Evolutionary conservation across 23 red algal species (phyloP).

Genomic region (Agarophyton chilense): DNA sequence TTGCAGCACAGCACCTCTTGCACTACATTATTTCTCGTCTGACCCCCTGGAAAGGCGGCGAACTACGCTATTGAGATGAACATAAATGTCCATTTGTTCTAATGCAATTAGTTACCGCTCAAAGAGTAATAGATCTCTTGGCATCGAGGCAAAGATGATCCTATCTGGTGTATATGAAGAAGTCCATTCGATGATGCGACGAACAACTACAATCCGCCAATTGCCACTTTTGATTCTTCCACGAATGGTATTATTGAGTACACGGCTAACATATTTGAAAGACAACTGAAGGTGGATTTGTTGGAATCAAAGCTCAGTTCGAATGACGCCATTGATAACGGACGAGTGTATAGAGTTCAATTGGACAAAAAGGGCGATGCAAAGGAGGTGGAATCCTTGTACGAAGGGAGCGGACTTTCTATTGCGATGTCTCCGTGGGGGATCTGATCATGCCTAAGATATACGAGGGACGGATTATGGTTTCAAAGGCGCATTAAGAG

Average conservation of each 20-base stretch:
- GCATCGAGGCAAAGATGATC: constrained; percentile 55
- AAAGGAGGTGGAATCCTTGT: constrained; percentile 44
- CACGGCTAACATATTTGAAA: constrained; percentile 49
- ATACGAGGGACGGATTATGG: constrained; percentile 49
- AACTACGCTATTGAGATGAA: no score
- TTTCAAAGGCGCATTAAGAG: constrained; percentile 30
- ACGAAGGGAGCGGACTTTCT: constrained; percentile 50
- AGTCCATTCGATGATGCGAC: constrained; percentile 32
- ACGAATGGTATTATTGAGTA: constrained; percentile 75
- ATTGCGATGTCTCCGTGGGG: constrained; percentile 62
- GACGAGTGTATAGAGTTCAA: constrained; percentile 54
- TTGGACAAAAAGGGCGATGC: constrained; percentile 15
- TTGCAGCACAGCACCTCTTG: no score
- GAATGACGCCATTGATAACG: constrained; percentile 44
- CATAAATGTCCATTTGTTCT: no score
- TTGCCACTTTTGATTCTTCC: constrained; percentile 57
- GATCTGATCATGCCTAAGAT: constrained; percentile 70
- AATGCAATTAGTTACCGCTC: no score
- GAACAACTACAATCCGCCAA: constrained; percentile 36
- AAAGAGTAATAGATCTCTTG: no score
- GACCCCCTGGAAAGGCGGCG: no score
- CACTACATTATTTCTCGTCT: no score
- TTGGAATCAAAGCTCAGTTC: constrained; percentile 42
- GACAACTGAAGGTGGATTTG: constrained; percentile 66
- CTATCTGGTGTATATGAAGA: constrained; percentile 47